Evolutionary conservation across 768 basidiomycete genomes (phyloP).

Genomic region (Lepiota brunneoincarnata): DNA sequence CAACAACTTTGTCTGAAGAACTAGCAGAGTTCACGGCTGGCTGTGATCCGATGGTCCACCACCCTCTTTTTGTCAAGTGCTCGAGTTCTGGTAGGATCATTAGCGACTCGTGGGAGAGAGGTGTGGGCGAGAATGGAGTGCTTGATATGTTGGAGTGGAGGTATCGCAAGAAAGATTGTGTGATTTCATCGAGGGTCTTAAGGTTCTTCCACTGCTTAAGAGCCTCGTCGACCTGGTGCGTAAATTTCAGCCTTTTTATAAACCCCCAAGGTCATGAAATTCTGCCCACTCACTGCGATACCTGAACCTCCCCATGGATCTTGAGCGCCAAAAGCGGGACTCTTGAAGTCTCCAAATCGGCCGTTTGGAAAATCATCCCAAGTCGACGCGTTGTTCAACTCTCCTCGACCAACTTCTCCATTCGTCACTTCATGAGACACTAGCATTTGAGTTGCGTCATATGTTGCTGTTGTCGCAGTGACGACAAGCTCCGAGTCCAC

Average conservation of each 20-base stretch:
- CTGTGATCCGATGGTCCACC: conserved; percentile 98
- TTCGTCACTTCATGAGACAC: conserved; percentile 46
- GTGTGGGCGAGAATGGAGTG: conserved; percentile 86
- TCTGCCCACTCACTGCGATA: conserved; percentile 43
- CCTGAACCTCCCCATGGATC: conserved; percentile 75
- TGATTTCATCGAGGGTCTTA: conserved; percentile 62
- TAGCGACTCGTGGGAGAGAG: conserved; percentile 79
- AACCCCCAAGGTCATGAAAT: not conserved
- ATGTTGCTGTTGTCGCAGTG: conserved; percentile 63
- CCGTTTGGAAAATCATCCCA: conserved; percentile 99
- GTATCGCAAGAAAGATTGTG: conserved; percentile 75
- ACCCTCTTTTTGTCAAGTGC: conserved; percentile 69
- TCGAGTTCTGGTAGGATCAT: conserved; percentile 79
- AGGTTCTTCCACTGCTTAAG: conserved; percentile 79
- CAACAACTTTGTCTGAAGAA: conserved; percentile 76
- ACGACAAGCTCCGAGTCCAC: conserved; percentile 43
- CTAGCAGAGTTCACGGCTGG: conserved; percentile 83
- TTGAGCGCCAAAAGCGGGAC: conserved; percentile 88
- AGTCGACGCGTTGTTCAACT: conserved; percentile 70
- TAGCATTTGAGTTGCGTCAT: conserved; percentile 56
- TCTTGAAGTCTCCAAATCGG: conserved; percentile 95
- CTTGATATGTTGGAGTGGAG: conserved; percentile 68
- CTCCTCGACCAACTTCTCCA: conserved; percentile 64
- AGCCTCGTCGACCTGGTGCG: conserved; percentile 53
- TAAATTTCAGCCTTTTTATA: not conserved